Conservation (phyloP, 345 rosid species). For the Ceriops decandra region DNA sequence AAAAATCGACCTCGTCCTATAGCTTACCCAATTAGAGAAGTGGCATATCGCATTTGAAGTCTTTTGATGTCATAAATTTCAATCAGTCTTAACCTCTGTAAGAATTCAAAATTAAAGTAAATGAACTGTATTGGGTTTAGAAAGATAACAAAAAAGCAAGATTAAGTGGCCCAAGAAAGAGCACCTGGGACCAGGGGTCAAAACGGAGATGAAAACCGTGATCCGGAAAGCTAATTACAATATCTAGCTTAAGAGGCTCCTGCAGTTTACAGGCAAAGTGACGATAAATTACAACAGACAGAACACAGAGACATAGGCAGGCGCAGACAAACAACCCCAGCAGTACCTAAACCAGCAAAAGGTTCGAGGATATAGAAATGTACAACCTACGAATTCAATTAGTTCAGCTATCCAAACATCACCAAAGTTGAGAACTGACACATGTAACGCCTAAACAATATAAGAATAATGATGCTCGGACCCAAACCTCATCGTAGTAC, state of each 20-base stretch:
- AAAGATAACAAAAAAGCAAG: not conserved
- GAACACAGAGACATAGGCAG: too few relatives aligned
- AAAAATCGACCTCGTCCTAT: slow-evolving; percentile 5
- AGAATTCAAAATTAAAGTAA: slow-evolving; percentile 20
- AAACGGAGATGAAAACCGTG: slow-evolving; percentile 96
- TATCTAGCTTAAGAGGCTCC: slow-evolving; percentile 90
- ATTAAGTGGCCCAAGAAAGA: not conserved
- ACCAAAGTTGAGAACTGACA: not conserved
- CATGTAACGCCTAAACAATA: not conserved
- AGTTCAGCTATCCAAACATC: not conserved
- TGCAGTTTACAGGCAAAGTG: slow-evolving; percentile 20
- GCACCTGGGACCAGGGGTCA: slow-evolving; percentile 99
- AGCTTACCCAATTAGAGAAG: slow-evolving; percentile 77
- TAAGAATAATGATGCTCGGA: not conserved
- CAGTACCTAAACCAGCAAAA: too few relatives aligned
- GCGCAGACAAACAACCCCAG: too few relatives aligned
- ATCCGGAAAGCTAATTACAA: slow-evolving; percentile 94
- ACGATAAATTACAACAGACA: not conserved
- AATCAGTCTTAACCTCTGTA: slow-evolving; percentile 81
- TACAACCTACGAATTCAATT: not conserved
- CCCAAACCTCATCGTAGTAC: slow-evolving; percentile 77
- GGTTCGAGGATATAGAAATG: too few relatives aligned
- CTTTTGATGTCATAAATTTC: slow-evolving; percentile 87
- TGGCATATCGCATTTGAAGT: slow-evolving; percentile 89
- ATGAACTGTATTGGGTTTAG: not conserved